A percentile compares a stretch with the other conserved stretches of the same genome.
These are phyloP conservation scores for Globisporangium rhizosaccharum DNA, from an alignment of 352 stramenopile species.

Conservation along the genomic window DNA sequence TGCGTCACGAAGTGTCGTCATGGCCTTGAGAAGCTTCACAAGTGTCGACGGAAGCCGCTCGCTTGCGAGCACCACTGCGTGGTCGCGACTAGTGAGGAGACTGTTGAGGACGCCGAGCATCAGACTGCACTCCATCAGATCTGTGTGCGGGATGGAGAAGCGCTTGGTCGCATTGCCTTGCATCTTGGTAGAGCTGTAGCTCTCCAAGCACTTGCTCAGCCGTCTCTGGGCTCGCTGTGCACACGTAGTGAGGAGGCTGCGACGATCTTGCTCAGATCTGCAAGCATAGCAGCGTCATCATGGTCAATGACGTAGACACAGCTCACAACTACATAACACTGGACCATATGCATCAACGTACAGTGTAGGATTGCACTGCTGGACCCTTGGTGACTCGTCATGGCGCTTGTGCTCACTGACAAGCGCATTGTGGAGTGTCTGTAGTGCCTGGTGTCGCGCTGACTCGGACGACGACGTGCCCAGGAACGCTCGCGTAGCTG, in stretches of 20 bases:
- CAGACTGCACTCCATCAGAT: slow-evolving; percentile 10
- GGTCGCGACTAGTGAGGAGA: slow-evolving; percentile 17
- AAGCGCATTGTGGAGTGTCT: slow-evolving; percentile 16
- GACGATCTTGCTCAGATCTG: slow-evolving; percentile 18
- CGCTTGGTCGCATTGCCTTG: slow-evolving; percentile 7
- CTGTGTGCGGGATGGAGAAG: neutral
- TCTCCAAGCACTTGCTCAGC: slow-evolving; percentile 30
- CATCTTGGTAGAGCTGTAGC: slow-evolving; percentile 25
- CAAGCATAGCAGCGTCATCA: neutral
- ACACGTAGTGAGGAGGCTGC: slow-evolving; percentile 17
- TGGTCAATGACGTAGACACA: no score
- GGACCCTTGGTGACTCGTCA: neutral
- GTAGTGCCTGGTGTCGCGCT: slow-evolving; percentile 16
- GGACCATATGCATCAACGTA: neutral
- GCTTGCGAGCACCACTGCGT: slow-evolving; percentile 34
- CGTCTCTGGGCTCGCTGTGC: slow-evolving; percentile 27
- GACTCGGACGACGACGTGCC: slow-evolving; percentile 8
- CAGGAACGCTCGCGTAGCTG: slow-evolving; percentile 8
- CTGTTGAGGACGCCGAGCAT: slow-evolving; percentile 23
- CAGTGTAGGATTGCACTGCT: neutral
- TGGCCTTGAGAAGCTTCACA: slow-evolving; percentile 45
- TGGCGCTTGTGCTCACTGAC: neutral
- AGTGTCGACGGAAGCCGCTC: slow-evolving; percentile 50
- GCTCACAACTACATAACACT: no score
- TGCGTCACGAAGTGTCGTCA: slow-evolving; percentile 3